Conservation (phyloP, 129 eudicot genomes). For the Calendula officinalis region DNA sequence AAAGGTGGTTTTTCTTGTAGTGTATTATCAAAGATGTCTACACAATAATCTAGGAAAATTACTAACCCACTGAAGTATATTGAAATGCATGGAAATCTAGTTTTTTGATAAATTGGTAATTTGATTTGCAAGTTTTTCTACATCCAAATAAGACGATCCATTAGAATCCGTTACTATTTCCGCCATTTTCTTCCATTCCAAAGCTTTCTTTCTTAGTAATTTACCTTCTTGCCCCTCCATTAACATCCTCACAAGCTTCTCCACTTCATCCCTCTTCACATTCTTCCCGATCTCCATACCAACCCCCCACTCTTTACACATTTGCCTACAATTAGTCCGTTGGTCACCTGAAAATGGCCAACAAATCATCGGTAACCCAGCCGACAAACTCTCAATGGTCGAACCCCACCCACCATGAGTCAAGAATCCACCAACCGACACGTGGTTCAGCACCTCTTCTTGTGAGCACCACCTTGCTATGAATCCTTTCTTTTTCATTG, state of each 20-base stretch:
- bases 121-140: background rate
- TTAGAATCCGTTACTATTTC: background rate
- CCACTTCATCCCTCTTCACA: background rate
- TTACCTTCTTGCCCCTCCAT: slow-evolving; percentile 18
- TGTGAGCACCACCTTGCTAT: slow-evolving; percentile 32
- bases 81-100: too few species aligned
- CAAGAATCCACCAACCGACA: slow-evolving; percentile 27
- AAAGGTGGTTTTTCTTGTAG: too few species aligned
- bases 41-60: too few species aligned
- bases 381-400: slow-evolving; percentile 27
- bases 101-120: background rate
- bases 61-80: too few species aligned
- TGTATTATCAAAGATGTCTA: too few species aligned
- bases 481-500: slow-evolving; percentile 7
- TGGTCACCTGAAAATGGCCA: slow-evolving; percentile 19
- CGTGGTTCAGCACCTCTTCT: slow-evolving; percentile 24
- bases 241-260: slow-evolving; percentile 20
- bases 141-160: slow-evolving; percentile 4
- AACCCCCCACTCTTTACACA: slow-evolving; percentile 2
- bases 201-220: slow-evolving; percentile 14
- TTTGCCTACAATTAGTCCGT: slow-evolving; percentile 14
- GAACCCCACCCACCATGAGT: slow-evolving; percentile 36
- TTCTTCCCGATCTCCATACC: too few species aligned
- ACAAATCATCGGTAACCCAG: slow-evolving; percentile 30
- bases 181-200: slow-evolving; percentile 8